phyloP scores from a whole-genome alignment of 495 filamentous ascomycete species.

The Cladorrhinum samala region DNA sequence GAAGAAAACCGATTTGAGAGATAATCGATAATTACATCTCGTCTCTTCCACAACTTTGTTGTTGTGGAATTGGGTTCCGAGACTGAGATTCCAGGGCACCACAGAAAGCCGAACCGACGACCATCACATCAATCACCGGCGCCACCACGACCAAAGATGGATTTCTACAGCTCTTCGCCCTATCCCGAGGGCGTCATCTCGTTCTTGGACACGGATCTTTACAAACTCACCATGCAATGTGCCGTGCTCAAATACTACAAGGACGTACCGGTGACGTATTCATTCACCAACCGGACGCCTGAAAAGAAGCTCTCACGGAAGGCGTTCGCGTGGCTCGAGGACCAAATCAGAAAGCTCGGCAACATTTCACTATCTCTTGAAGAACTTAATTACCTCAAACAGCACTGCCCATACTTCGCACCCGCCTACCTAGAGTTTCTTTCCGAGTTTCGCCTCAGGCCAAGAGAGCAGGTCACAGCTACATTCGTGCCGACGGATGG shows the following conservation, averaged over 20 bases:
- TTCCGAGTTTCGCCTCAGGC: constrained; percentile 69
- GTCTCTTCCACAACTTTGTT: too few species aligned
- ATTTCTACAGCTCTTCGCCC: constrained; percentile 52
- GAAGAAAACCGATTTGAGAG: too few species aligned
- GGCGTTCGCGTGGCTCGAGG: constrained; percentile 78
- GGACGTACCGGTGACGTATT: constrained; percentile 78
- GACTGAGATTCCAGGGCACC: too few species aligned
- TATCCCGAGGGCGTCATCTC: constrained; percentile 72
- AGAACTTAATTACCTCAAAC: constrained; percentile 71
- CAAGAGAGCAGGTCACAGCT: constrained; percentile 69
- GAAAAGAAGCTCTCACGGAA: constrained; percentile 81
- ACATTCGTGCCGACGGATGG: constrained; percentile 56
- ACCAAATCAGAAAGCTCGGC: constrained; percentile 74
- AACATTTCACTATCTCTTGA: constrained; percentile 70
- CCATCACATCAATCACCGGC: too few species aligned
- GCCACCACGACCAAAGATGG: constrained; percentile 31
- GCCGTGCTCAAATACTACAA: constrained; percentile 87
- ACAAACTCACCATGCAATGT: constrained; percentile 99
- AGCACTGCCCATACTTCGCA: constrained; percentile 75
- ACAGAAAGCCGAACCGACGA: too few species aligned
- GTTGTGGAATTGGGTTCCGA: too few species aligned
- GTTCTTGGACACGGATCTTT: constrained; percentile 93
- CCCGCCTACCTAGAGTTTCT: constrained; percentile 73
- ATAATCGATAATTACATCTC: too few species aligned
- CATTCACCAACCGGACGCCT: constrained; percentile 90